Evolutionary conservation across 805 yeast genomes (phyloP).

Genomic region (Spathaspora arborariae): DNA sequence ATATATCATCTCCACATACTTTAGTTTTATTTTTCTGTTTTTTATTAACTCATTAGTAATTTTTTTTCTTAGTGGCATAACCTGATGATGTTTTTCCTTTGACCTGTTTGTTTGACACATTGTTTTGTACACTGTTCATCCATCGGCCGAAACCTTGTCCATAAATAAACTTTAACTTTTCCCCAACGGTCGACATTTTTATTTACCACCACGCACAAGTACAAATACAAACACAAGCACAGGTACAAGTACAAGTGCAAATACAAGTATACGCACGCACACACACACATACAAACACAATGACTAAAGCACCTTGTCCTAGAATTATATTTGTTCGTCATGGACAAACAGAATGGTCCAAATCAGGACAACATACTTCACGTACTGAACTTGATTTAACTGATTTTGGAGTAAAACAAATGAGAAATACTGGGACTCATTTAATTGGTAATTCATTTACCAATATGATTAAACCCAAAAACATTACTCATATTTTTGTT

Average conservation of each 20-base stretch:
- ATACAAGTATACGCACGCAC: too few species aligned
- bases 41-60: background rate
- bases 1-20: background rate
- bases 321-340: slow-evolving; percentile 73
- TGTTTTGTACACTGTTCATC: background rate
- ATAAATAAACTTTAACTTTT: background rate
- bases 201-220: background rate
- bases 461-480: slow-evolving; percentile 58
- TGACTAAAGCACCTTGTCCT: slow-evolving; percentile 43
- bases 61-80: background rate
- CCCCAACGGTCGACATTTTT: too few species aligned
- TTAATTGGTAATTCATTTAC: slow-evolving; percentile 55
- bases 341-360: slow-evolving; percentile 96
- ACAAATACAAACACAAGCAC: too few species aligned
- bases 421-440: slow-evolving; percentile 66
- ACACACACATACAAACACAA: too few species aligned
- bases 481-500: slow-evolving; percentile 60
- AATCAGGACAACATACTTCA: slow-evolving; percentile 89
- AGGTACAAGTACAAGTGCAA: too few species aligned
- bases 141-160: too few species aligned
- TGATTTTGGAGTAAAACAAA: slow-evolving; percentile 70
- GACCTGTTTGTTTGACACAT: background rate
- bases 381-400: slow-evolving; percentile 79
- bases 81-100: background rate
- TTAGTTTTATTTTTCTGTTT: background rate